Percentiles rank a stretch among this genome's conserved stretches.
These are phyloP conservation scores for Chalaropsis ovoidea DNA, from an alignment of 2,329 filamentous ascomycete genomes.

Conservation along the genomic window DNA sequence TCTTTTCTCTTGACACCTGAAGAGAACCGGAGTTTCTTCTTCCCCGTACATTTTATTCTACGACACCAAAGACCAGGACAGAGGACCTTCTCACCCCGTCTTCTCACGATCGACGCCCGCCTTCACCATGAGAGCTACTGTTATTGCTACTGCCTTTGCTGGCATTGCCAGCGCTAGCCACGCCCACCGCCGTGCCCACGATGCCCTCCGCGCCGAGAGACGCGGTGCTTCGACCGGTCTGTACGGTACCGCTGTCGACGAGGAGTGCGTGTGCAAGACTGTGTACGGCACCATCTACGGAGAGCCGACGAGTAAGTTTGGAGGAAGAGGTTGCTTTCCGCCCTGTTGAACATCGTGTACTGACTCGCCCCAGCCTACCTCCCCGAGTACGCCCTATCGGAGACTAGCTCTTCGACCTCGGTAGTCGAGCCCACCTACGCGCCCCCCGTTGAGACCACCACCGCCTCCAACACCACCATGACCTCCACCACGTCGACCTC, in stretches of 20 bases:
- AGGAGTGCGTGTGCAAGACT: constrained; percentile 57
- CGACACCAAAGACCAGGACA: constrained; percentile 30
- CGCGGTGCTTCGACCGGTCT: constrained; percentile 32
- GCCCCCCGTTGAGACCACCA: constrained; percentile 29
- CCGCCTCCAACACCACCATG: constrained; percentile 27
- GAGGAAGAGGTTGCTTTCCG: not conserved
- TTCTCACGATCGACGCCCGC: not conserved
- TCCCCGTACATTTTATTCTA: constrained; percentile 29
- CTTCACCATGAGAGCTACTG: constrained; percentile 59
- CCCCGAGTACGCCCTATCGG: constrained; percentile 6
- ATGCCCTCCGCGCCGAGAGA: constrained; percentile 13
- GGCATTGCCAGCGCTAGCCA: constrained; percentile 44
- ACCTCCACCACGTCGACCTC: constrained; percentile 28
- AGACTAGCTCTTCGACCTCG: constrained; percentile 28
- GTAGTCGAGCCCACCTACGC: constrained; percentile 29
- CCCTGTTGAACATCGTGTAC: too few relatives aligned
- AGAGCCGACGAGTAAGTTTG: constrained; percentile 50
- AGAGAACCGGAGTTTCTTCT: constrained; percentile 24
- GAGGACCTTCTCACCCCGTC: constrained; percentile 22
- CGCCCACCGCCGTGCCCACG: constrained; percentile 29
- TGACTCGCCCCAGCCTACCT: constrained; percentile 10
- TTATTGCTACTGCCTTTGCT: constrained; percentile 52
- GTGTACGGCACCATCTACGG: constrained; percentile 63
- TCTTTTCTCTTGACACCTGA: constrained; percentile 27
- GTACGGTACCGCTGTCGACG: constrained; percentile 36